Percentiles rank a stretch among this genome's conserved stretches.
phyloP scores from a whole-genome alignment of 2,329 filamentous ascomycete species.

The Lachnellula hyalina region DNA sequence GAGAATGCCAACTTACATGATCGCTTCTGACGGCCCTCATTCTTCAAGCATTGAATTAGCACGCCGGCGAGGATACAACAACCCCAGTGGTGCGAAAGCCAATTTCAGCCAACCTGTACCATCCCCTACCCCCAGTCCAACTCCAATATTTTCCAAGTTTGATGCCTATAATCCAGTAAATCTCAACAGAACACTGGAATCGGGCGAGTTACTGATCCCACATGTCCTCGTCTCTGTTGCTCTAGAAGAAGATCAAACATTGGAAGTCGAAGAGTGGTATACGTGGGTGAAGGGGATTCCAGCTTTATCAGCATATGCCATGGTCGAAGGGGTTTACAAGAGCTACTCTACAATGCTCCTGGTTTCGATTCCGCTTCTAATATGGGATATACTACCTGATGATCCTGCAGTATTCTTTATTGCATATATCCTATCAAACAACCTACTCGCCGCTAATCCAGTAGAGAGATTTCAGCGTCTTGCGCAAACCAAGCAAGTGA shows the following conservation, averaged over 20 bases:
- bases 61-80: neutral
- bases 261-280: conserved; percentile 56
- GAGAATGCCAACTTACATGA: conserved; percentile 7
- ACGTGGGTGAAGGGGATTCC: conserved; percentile 52
- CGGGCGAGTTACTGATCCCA: conserved; percentile 31
- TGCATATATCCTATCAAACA: conserved; percentile 49
- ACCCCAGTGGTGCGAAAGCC: neutral
- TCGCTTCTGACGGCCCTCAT: conserved; percentile 1
- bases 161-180: conserved; percentile 9
- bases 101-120: conserved; percentile 4
- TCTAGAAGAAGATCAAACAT: conserved; percentile 50
- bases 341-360: conserved; percentile 55
- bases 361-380: conserved; percentile 52
- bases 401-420: conserved; percentile 53
- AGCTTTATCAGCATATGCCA: conserved; percentile 53
- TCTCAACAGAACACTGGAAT: conserved; percentile 1
- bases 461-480: conserved; percentile 3
- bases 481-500: neutral
- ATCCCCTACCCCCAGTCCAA: neutral
- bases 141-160: conserved; percentile 6
- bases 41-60: conserved; percentile 9
- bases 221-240: conserved; percentile 58
- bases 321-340: conserved; percentile 56
- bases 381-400: conserved; percentile 56
- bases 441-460: conserved; percentile 4